These are phyloP conservation scores for Helminthosporium solani DNA, from an alignment of 2,329 filamentous ascomycete genomes.

Conservation along the genomic window DNA sequence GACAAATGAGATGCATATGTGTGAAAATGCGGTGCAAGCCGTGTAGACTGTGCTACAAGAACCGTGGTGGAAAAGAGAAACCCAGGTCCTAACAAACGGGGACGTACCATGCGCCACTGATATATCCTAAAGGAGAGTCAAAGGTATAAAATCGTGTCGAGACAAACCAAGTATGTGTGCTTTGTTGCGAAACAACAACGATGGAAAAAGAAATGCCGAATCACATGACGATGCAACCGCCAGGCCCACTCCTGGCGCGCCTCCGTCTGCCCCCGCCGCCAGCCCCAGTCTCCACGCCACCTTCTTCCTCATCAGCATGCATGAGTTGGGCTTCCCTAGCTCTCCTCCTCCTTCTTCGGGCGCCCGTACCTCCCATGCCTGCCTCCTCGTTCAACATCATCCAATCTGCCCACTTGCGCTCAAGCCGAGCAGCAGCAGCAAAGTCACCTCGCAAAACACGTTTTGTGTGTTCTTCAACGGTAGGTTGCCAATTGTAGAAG, in stretches of 20 bases:
- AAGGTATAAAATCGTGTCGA: no score
- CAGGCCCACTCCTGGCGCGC: constrained; percentile 50
- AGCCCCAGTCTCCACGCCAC: constrained; percentile 44
- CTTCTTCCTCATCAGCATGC: constrained; percentile 79
- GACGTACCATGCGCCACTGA: no score
- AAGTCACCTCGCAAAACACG: constrained; percentile 78
- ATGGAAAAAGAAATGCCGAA: constrained; percentile 3
- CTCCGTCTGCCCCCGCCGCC: constrained; percentile 46
- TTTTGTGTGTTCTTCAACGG: constrained; percentile 89
- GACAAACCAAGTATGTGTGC: no score
- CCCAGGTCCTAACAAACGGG: no score
- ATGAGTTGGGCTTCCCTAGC: constrained; percentile 78
- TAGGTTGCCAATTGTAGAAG: constrained; percentile 94
- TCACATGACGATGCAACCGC: constrained; percentile 53
- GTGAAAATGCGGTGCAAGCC: no score
- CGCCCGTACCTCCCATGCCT: constrained; percentile 62
- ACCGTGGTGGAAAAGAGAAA: no score
- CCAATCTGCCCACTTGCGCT: constrained; percentile 89
- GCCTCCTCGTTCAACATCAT: constrained; percentile 92
- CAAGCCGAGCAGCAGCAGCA: constrained; percentile 71
- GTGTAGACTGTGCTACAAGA: no score
- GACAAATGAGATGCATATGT: no score
- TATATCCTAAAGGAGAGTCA: no score
- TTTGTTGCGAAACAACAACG: no score
- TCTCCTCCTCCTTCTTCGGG: constrained; percentile 69